Percentiles rank a stretch among this genome's conserved stretches.
These are phyloP conservation scores for Hypoxylon trugodes DNA, from an alignment of 495 filamentous ascomycete species.

Conservation along the genomic window DNA sequence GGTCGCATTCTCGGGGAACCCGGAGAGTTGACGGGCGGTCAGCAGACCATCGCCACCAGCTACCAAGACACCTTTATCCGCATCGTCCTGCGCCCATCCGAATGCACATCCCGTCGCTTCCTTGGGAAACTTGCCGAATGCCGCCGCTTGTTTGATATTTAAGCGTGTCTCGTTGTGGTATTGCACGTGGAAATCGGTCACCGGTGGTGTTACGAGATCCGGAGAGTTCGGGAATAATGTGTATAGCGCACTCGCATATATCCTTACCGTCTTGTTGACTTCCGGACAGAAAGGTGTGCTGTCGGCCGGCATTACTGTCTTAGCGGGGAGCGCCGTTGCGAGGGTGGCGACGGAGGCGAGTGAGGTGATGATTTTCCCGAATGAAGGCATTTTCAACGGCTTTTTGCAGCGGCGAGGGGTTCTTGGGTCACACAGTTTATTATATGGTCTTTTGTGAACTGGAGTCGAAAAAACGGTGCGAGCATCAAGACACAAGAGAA, in stretches of 20 bases:
- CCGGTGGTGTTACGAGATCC: neutral
- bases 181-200: conserved; percentile 16
- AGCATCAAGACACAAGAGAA: neutral
- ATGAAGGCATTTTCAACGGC: conserved; percentile 15
- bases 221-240: conserved; percentile 1
- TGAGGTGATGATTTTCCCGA: conserved; percentile 5
- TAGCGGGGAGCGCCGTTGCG: conserved; percentile 7
- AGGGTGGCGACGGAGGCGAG: neutral
- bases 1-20: conserved; percentile 5
- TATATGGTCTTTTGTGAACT: neutral
- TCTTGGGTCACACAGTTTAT: neutral
- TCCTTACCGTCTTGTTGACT: neutral
- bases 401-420: neutral
- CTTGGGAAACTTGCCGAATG: conserved; percentile 12
- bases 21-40: conserved; percentile 6
- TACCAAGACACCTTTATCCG: conserved; percentile 1
- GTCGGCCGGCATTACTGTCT: neutral
- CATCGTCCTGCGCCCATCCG: conserved; percentile 25
- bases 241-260: conserved; percentile 19
- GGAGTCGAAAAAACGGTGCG: neutral
- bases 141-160: conserved; percentile 5
- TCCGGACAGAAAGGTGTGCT: neutral
- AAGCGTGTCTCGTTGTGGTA: conserved; percentile 23
- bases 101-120: conserved; percentile 11
- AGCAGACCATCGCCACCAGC: conserved; percentile 17